Evolutionary conservation across 352 stramenopile genomes (phyloP).

Genomic region (Phytophthora pinifolia): DNA sequence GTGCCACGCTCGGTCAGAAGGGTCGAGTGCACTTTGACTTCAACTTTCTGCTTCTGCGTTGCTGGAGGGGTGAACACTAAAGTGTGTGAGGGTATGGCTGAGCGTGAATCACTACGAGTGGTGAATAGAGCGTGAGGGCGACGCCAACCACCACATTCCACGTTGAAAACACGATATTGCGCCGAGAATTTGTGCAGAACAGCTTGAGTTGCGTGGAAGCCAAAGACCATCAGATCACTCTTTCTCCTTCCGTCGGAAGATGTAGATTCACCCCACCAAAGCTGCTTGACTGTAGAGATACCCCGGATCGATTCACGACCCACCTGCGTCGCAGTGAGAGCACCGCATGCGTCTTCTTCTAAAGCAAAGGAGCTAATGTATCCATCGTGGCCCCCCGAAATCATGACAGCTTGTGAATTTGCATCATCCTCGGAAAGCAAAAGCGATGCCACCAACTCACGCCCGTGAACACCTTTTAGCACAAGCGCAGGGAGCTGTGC

Average conservation of each 20-base stretch:
- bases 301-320: conserved; percentile 76
- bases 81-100: conserved; percentile 47
- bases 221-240: conserved; percentile 74
- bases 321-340: conserved; percentile 34
- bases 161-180: conserved; percentile 72
- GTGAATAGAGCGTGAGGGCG: conserved; percentile 65
- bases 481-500: conserved; percentile 27
- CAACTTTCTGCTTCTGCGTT: conserved; percentile 47
- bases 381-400: conserved; percentile 81
- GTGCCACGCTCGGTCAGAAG: conserved; percentile 9
- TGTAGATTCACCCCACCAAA: conserved; percentile 40
- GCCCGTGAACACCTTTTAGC: conserved; percentile 58
- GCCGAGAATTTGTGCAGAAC: conserved; percentile 75
- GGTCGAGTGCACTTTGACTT: conserved; percentile 73
- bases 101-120: conserved; percentile 2
- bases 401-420: conserved; percentile 24
- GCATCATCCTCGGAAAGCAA: conserved; percentile 29
- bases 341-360: conserved; percentile 28
- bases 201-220: conserved; percentile 74
- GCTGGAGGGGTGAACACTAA: conserved; percentile 73
- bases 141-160: conserved; percentile 84
- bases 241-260: conserved; percentile 1
- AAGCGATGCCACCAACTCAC: conserved; percentile 68
- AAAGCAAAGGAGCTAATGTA: conserved; percentile 70
- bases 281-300: conserved; percentile 72